These are phyloP conservation scores for Dactylellina sp. DNA, from an alignment of 2,329 filamentous ascomycete genomes.

Conservation along the genomic window DNA sequence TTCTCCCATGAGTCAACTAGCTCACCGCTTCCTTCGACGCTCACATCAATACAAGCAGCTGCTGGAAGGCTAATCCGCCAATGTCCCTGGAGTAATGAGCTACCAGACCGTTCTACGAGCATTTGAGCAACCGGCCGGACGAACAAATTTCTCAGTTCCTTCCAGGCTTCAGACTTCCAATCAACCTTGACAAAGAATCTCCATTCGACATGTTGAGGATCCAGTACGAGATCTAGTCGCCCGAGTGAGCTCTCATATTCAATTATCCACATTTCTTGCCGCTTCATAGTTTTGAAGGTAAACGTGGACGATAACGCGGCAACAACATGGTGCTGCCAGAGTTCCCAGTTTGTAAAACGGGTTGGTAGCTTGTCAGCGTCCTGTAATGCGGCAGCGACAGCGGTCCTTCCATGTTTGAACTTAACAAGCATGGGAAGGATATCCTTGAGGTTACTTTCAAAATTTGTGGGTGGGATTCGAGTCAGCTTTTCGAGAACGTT, in stretches of 20 bases:
- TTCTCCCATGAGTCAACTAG: conserved; percentile 64
- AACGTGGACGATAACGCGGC: conserved; percentile 61
- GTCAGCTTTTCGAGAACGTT: conserved; percentile 60
- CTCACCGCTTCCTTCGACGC: conserved; percentile 62
- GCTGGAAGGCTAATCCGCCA: conserved; percentile 43
- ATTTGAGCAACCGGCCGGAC: conserved; percentile 67
- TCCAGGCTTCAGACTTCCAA: conserved; percentile 21
- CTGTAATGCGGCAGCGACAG: conserved; percentile 59
- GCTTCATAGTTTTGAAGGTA: conserved; percentile 39
- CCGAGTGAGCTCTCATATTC: conserved; percentile 64
- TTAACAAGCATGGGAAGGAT: conserved; percentile 65
- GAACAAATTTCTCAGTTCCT: conserved; percentile 29
- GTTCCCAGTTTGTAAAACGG: conserved; percentile 60
- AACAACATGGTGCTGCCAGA: conserved; percentile 62
- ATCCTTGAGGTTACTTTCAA: conserved; percentile 65
- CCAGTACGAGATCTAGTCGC: conserved; percentile 64
- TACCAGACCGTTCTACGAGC: conserved; percentile 61
- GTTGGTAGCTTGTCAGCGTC: conserved; percentile 54
- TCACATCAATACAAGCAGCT: conserved; percentile 60
- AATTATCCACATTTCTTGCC: conserved; percentile 63
- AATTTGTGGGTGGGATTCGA: conserved; percentile 63
- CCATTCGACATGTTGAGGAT: conserved; percentile 64
- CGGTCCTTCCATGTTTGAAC: conserved; percentile 61
- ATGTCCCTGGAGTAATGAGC: conserved; percentile 16
- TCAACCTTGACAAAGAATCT: conserved; percentile 66